These are phyloP conservation scores for Sporopachydermia quercuum DNA, from an alignment of 805 yeast species.

Conservation along the genomic window DNA sequence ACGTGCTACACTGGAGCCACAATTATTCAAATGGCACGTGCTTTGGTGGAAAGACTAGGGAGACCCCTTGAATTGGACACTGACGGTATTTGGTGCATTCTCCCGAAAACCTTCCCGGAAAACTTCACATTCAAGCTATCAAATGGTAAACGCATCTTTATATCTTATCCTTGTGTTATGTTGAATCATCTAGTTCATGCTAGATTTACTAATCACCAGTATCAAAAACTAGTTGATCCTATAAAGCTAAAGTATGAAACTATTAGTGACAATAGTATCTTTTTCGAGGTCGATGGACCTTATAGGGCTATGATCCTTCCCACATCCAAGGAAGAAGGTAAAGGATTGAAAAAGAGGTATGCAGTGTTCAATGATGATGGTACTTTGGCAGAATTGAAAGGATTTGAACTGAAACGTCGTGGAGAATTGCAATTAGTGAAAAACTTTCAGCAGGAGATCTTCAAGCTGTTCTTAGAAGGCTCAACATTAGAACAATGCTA, in stretches of 20 bases:
- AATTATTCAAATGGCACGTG: conserved; percentile 92
- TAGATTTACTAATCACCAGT: conserved; percentile 85
- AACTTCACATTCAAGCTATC: conserved; percentile 55
- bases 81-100: conserved; percentile 98
- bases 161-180: conserved; percentile 95
- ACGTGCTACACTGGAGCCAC: conserved; percentile 97
- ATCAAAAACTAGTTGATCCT: conserved; percentile 73
- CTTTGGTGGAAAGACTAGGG: conserved; percentile 82
- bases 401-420: conserved; percentile 91
- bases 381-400: conserved; percentile 84
- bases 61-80: conserved; percentile 94
- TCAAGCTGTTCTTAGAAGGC: conserved; percentile 84
- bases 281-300: conserved; percentile 98
- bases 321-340: conserved; percentile 94
- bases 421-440: conserved; percentile 91
- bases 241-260: conserved; percentile 55
- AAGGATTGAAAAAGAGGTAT: conserved; percentile 88
- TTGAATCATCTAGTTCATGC: conserved; percentile 85
- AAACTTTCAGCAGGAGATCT: conserved; percentile 88
- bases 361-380: conserved; percentile 97
- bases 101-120: conserved; percentile 90
- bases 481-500: conserved; percentile 66
- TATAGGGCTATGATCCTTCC: conserved; percentile 95
- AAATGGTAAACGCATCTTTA: conserved; percentile 60
- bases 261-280: conserved; percentile 81